Percentiles rank a stretch among this genome's conserved stretches.
Evolutionary conservation across 179 eudicot species (phyloP).

Genomic region (Beta lomatogona): DNA sequence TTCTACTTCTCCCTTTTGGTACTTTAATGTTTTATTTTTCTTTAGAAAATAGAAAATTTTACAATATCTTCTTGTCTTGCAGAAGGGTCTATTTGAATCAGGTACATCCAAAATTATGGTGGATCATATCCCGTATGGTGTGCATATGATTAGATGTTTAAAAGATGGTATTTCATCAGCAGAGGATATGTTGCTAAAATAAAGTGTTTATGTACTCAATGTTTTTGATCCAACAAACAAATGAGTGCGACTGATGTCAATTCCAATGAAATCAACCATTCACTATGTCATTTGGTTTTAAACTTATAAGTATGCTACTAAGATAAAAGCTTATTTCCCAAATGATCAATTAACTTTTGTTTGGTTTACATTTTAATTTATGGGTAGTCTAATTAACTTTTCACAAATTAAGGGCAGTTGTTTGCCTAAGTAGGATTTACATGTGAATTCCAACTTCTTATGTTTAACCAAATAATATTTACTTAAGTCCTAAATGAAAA

Average conservation of each 20-base stretch:
- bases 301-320: no score
- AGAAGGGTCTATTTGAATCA: background rate
- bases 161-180: background rate
- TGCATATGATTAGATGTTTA: constrained; percentile 13
- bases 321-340: no score
- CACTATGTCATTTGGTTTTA: background rate
- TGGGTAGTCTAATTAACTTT: no score
- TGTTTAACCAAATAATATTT: no score
- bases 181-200: background rate
- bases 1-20: background rate
- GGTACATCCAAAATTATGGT: constrained; percentile 7
- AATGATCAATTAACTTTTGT: no score
- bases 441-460: no score
- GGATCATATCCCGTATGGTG: background rate
- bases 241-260: constrained; percentile 8
- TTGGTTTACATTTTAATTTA: no score
- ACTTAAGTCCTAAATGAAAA: no score
- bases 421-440: no score
- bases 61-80: background rate
- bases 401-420: no score
- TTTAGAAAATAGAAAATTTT: background rate
- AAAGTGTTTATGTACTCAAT: background rate
- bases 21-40: background rate
- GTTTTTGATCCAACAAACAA: constrained; percentile 1
- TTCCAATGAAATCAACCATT: constrained; percentile 7